A percentile compares a stretch with the other conserved stretches of the same genome.
Evolutionary conservation across 75 land plant species (phyloP).

Genomic region (Isoetes taiwanensis): DNA sequence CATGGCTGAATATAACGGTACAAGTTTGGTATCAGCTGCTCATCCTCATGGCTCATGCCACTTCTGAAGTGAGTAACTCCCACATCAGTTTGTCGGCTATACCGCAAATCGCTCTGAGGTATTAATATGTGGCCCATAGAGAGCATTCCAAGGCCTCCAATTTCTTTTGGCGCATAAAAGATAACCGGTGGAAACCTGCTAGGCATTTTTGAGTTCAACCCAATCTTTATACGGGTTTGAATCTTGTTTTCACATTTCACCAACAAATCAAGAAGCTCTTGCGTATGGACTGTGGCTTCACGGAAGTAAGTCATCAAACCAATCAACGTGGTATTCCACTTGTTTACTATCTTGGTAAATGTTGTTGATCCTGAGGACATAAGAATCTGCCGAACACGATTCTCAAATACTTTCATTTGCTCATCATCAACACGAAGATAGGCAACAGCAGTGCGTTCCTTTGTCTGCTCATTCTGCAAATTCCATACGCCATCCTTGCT

Average conservation of each 20-base stretch:
- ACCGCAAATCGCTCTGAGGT: conserved; percentile 94
- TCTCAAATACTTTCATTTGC: conserved; percentile 98
- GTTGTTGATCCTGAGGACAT: conserved; percentile 99
- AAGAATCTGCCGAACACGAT: conserved; percentile 95
- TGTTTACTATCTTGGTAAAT: conserved; percentile 97
- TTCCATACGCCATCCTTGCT: conserved; percentile 99
- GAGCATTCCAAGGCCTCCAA: conserved; percentile 98
- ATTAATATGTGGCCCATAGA: conserved; percentile 99
- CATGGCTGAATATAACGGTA: conserved; percentile 98
- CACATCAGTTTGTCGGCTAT: conserved; percentile 99
- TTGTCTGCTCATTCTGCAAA: conserved; percentile 96
- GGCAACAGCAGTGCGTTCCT: conserved; percentile 92
- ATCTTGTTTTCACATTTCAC: conserved; percentile 99
- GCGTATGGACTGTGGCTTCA: conserved; percentile 99
- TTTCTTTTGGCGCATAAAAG: conserved; percentile 97
- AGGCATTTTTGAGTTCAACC: conserved; percentile 98
- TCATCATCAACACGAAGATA: conserved; percentile 97
- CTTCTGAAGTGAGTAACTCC: conserved; percentile 98
- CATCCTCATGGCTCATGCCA: conserved; percentile 99
- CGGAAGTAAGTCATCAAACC: conserved; percentile 99
- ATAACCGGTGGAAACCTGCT: conserved; percentile 99
- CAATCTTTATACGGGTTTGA: conserved; percentile 98
- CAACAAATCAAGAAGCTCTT: conserved; percentile 86
- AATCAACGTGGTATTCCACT: conserved; percentile 98
- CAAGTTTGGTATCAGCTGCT: conserved; percentile 95